Evolutionary conservation across 2,329 filamentous ascomycete genomes (phyloP).

Genomic region (Daldinia sp.): DNA sequence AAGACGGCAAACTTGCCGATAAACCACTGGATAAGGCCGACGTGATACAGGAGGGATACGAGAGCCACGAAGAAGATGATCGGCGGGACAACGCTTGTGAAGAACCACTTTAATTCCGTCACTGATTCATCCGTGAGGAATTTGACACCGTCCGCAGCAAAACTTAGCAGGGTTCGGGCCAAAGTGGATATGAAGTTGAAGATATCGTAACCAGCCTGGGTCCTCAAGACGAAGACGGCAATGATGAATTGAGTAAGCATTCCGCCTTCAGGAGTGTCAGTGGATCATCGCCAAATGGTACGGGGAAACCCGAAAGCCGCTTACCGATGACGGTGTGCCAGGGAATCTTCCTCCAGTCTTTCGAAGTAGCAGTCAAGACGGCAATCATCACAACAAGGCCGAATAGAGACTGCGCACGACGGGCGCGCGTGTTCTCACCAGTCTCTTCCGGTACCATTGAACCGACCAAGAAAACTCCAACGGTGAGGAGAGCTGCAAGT

Average conservation of each 20-base stretch:
- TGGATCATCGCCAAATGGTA: background rate
- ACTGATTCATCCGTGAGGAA: slow-evolving; percentile 73
- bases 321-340: slow-evolving; percentile 82
- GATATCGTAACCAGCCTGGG: slow-evolving; percentile 84
- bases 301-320: slow-evolving; percentile 14
- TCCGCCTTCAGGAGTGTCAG: slow-evolving; percentile 61
- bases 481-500: slow-evolving; percentile 71
- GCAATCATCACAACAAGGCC: slow-evolving; percentile 79
- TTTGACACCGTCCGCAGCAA: slow-evolving; percentile 76
- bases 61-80: slow-evolving; percentile 97
- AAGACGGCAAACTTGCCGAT: slow-evolving; percentile 87
- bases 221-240: slow-evolving; percentile 88
- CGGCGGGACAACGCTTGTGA: slow-evolving; percentile 83
- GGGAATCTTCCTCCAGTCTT: slow-evolving; percentile 71
- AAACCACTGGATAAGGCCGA: slow-evolving; percentile 88
- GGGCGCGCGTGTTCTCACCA: slow-evolving; percentile 80
- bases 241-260: slow-evolving; percentile 91
- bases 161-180: slow-evolving; percentile 79
- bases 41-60: slow-evolving; percentile 88
- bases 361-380: slow-evolving; percentile 77
- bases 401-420: slow-evolving; percentile 84
- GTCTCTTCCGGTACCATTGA: slow-evolving; percentile 79
- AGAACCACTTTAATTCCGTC: slow-evolving; percentile 71
- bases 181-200: slow-evolving; percentile 88
- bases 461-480: slow-evolving; percentile 81